phyloP scores from a whole-genome alignment of 2,329 filamentous ascomycete species.

The Calycina marina region DNA sequence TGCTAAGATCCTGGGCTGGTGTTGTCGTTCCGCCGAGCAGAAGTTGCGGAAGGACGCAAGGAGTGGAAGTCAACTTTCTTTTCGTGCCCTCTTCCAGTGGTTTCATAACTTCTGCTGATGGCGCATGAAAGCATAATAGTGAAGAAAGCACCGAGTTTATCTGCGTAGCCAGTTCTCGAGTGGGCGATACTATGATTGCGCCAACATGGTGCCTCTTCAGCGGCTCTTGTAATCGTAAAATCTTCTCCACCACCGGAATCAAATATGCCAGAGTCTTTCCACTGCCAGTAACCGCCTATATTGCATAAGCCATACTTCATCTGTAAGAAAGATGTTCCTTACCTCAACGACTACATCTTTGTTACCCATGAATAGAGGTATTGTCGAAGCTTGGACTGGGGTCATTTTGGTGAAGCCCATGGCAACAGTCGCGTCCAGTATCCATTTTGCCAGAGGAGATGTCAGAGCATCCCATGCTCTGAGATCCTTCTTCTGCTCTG shows the following conservation, averaged over 20 bases:
- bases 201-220: conserved; percentile 82
- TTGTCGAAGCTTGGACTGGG: conserved; percentile 84
- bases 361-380: conserved; percentile 76
- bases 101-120: conserved; percentile 54
- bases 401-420: conserved; percentile 85
- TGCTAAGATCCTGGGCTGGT: conserved; percentile 71
- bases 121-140: conserved; percentile 67
- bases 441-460: conserved; percentile 65
- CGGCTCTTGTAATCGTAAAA: conserved; percentile 66
- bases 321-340: conserved; percentile 8
- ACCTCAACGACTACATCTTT: conserved; percentile 87
- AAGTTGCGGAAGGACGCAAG: conserved; percentile 67
- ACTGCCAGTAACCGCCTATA: conserved; percentile 70
- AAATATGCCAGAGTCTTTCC: conserved; percentile 82
- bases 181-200: conserved; percentile 85
- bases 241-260: conserved; percentile 68
- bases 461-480: conserved; percentile 54
- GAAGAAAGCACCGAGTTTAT: conserved; percentile 71
- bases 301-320: no score
- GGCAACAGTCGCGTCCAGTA: conserved; percentile 65
- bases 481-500: conserved; percentile 29
- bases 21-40: conserved; percentile 73
- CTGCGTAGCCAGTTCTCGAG: conserved; percentile 80
- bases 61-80: conserved; percentile 27
- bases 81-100: conserved; percentile 41